Base-by-base conservation (phyloP, 768 basidiomycete species). In the Aureoboletus auriporus region DNA sequence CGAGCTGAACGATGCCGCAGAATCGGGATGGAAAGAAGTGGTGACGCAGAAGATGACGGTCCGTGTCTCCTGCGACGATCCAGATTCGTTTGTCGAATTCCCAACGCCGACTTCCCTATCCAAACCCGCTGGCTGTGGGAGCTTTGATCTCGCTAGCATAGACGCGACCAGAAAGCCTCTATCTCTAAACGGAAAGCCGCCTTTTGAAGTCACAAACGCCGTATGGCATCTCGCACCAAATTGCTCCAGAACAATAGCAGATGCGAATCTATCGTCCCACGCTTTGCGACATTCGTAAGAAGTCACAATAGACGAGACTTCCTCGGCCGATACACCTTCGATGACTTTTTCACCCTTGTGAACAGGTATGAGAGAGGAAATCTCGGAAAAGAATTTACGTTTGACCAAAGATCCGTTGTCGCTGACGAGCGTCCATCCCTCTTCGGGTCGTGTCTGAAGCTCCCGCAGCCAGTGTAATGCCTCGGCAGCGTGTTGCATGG, bases 291-390 rank as follows among this genome's bases (percentile, higher is more conserved):
- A 86, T 42, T 83, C 78, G 35, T 79, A 76, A 52, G 84, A 84
- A 8, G 75, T 75, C 14, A 96, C 75, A 17, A 89, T 77, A 1
- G 84, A 75, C 0, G 82, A 84, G 31, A 97, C 74, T 64, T 99
- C 95, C 61, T 96, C 94, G 1, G 93, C 93, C 1, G 92, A 89
- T 10, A 94, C 80, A 4, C 93, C 93, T 62, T 97, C 89, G 42
- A 98, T 85, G 51, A 97, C 91, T 68, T 90, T 89, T 61, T 86
- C 83, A 0, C 89, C 93, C 56, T 84, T 86, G 65, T 92, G 86
- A 4, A 98, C 82, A 0, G 92, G 91, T 29, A 93, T 81, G 44
- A 80, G 72, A 1, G 86, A 75, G 6, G 92, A 95, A 6, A 95
- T 78, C 46, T 86, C 83, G 0, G 87, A 76, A 7, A 81, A 77